Percentiles rank a stretch among this genome's conserved stretches.
These are phyloP conservation scores for Komagataella ulmi DNA, from an alignment of 805 yeast genomes.

Conservation along the genomic window DNA sequence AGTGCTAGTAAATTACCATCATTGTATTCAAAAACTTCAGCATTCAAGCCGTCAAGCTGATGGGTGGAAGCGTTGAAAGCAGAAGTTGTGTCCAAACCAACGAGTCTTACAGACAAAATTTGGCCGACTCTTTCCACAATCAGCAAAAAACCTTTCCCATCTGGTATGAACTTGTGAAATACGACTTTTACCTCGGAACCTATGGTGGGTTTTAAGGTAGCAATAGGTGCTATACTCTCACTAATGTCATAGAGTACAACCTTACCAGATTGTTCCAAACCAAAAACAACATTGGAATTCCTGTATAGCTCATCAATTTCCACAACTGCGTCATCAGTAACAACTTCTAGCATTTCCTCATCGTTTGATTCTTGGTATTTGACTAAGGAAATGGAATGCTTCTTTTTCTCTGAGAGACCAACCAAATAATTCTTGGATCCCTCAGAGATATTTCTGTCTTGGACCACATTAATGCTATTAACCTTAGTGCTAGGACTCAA, in stretches of 20 bases:
- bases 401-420: constrained; percentile 22
- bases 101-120: not conserved
- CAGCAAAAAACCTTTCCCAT: constrained; percentile 4
- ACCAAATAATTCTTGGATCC: constrained; percentile 16
- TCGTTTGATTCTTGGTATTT: constrained; percentile 3
- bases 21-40: not conserved
- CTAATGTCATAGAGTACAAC: constrained; percentile 17
- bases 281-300: not conserved
- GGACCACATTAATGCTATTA: constrained; percentile 21
- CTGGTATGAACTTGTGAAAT: constrained; percentile 7
- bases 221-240: constrained; percentile 10
- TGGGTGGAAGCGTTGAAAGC: not conserved
- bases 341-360: not conserved
- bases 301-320: not conserved
- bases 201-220: constrained; percentile 3
- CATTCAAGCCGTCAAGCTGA: not conserved
- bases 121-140: not conserved
- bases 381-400: constrained; percentile 13
- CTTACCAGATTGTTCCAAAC: constrained; percentile 2
- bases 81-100: not conserved
- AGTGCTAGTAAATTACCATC: not conserved
- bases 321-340: not conserved
- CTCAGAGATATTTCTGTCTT: constrained; percentile 5
- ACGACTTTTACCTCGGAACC: constrained; percentile 13
- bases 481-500: constrained; percentile 32